Evolutionary conservation across 345 rosid genomes (phyloP).

Genomic region (Erucastrum elatum): DNA sequence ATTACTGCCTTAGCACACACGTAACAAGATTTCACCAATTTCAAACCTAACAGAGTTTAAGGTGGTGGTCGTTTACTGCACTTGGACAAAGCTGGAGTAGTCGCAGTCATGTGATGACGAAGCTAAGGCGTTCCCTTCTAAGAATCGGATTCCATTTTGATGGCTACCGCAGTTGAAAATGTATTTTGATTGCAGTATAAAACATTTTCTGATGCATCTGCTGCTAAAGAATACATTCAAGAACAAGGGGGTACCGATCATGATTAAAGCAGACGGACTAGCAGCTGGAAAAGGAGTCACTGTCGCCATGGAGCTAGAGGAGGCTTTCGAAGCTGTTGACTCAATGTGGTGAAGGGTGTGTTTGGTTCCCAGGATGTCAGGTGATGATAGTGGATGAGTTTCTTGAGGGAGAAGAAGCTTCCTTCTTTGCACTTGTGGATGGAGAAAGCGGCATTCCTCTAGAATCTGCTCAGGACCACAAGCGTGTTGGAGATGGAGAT

Average conservation of each 20-base stretch:
- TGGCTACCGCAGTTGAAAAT: too few species aligned
- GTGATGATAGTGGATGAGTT: conserved; percentile 70
- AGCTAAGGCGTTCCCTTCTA: too few species aligned
- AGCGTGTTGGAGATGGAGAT: conserved; percentile 97
- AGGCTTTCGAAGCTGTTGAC: conserved; percentile 85
- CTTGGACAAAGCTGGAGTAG: too few species aligned
- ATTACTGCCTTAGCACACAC: too few species aligned
- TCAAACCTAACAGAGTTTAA: too few species aligned
- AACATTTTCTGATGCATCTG: conserved; percentile 65
- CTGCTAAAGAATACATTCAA: conserved; percentile 68
- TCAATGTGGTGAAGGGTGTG: conserved; percentile 70
- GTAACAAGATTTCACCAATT: too few species aligned
- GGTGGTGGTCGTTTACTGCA: too few species aligned
- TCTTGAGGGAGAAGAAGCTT: conserved; percentile 95
- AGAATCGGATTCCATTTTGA: too few species aligned
- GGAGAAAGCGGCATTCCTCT: conserved; percentile 89
- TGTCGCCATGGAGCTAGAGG: conserved; percentile 77
- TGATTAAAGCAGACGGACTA: conserved; percentile 90
- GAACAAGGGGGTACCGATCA: conserved; percentile 80
- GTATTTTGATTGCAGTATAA: conserved; percentile 49
- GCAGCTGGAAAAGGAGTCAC: conserved; percentile 97
- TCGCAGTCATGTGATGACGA: too few species aligned
- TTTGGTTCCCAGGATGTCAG: conserved; percentile 84
- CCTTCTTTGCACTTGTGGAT: conserved; percentile 89
- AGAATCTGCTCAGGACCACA: conserved; percentile 96